Conservation (phyloP, 2,329 filamentous ascomycete genomes). For the Cyphellophora europaea region DNA sequence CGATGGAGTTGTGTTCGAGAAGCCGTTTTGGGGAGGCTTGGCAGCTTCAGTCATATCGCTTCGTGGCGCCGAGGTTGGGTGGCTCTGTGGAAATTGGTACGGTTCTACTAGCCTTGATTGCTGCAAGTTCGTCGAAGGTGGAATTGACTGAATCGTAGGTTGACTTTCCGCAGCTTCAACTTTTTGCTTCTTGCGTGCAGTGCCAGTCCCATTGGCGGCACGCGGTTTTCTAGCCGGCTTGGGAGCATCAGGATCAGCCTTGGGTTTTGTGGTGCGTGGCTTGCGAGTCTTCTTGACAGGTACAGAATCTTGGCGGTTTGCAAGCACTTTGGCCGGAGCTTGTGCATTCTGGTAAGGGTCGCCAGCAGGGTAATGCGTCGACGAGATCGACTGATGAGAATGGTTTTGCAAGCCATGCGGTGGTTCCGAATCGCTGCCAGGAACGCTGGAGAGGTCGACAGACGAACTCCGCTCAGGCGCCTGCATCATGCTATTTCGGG, state of each 20-base stretch:
- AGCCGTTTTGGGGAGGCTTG: slow-evolving; percentile 30
- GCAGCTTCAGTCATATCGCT: slow-evolving; percentile 7
- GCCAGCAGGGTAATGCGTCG: too few relatives aligned
- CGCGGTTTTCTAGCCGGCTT: slow-evolving; percentile 17
- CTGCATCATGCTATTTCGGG: slow-evolving; percentile 12
- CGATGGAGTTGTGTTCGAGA: slow-evolving; percentile 30
- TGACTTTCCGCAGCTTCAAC: slow-evolving; percentile 21
- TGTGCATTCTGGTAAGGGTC: too few relatives aligned
- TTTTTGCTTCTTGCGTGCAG: slow-evolving; percentile 40
- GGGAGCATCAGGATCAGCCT: slow-evolving; percentile 26
- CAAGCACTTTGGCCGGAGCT: too few relatives aligned
- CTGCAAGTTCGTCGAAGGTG: slow-evolving; percentile 8
- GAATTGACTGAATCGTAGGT: slow-evolving; percentile 8
- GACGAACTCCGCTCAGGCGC: slow-evolving; percentile 16
- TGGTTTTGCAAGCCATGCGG: too few relatives aligned
- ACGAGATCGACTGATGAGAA: too few relatives aligned
- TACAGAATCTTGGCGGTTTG: slow-evolving; percentile 9
- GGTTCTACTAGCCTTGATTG: slow-evolving; percentile 15
- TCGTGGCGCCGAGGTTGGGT: slow-evolving; percentile 1
- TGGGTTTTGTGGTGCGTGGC: slow-evolving; percentile 17
- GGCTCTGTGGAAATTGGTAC: slow-evolving; percentile 1
- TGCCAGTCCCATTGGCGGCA: slow-evolving; percentile 21
- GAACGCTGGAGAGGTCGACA: slow-evolving; percentile 19
- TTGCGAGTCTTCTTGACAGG: slow-evolving; percentile 5
- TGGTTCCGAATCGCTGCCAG: slow-evolving; percentile 14